Percentiles rank a stretch among this genome's conserved stretches.
phyloP scores from a whole-genome alignment of 2,329 filamentous ascomycete species.

The Trichoderma lentiforme region DNA sequence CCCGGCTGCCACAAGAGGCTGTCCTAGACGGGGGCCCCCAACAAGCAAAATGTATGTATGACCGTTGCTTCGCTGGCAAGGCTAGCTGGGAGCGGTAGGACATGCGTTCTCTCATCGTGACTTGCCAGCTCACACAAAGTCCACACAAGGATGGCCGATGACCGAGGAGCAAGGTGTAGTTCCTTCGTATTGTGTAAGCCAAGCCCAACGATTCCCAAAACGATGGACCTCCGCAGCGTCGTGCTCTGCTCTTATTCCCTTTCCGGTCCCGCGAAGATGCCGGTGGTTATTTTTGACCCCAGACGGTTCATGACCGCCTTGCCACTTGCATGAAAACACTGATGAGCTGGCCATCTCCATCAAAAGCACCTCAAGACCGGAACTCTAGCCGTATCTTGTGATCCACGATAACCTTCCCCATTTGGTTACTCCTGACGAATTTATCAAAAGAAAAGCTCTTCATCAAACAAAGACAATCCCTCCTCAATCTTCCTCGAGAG shows the following conservation, averaged over 20 bases:
- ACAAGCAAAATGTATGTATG: neutral
- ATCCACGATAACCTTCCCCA: neutral
- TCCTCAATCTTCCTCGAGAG: neutral
- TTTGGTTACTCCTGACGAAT: neutral
- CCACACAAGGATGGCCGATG: neutral
- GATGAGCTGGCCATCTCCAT: constrained; percentile 11
- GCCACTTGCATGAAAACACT: constrained; percentile 7
- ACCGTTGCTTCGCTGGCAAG: constrained; percentile 16
- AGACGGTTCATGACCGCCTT: neutral
- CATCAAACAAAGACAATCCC: neutral
- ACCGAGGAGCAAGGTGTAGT: neutral
- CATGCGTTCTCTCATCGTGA: neutral
- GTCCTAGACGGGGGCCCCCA: neutral
- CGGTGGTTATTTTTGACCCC: neutral
- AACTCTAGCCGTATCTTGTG: neutral
- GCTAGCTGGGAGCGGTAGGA: constrained; percentile 2
- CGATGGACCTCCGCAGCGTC: neutral
- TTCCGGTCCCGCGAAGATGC: neutral
- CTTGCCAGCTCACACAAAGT: constrained; percentile 15
- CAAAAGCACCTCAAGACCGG: neutral
- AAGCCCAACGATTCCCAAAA: neutral
- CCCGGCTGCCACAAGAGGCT: neutral
- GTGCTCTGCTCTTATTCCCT: neutral
- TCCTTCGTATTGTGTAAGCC: neutral
- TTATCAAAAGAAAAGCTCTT: neutral